Evolutionary conservation across 2,329 filamentous ascomycete species (phyloP).

Genomic region (Aspergillus unguis): DNA sequence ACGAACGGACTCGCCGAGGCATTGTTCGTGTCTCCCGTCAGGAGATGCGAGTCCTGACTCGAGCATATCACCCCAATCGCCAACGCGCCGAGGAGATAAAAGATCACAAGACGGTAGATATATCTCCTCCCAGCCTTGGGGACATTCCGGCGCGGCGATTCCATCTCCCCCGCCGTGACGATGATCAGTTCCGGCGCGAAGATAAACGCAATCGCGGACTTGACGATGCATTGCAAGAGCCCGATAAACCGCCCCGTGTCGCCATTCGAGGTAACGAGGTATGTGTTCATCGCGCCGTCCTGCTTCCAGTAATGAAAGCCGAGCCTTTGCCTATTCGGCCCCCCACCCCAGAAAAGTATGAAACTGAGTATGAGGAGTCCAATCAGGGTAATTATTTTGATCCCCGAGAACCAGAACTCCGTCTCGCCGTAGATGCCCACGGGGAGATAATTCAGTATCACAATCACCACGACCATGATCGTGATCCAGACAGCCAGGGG

Average conservation of each 20-base stretch:
- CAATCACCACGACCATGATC: slow-evolving; percentile 58
- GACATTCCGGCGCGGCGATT: slow-evolving; percentile 56
- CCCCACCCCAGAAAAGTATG: slow-evolving; percentile 57
- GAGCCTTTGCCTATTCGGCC: slow-evolving; percentile 49
- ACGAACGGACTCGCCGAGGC: slow-evolving; percentile 51
- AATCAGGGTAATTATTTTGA: slow-evolving; percentile 52
- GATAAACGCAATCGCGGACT: slow-evolving; percentile 54
- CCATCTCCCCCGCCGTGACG: slow-evolving; percentile 58
- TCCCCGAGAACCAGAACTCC: slow-evolving; percentile 53
- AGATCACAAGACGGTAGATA: slow-evolving; percentile 60
- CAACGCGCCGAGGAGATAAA: slow-evolving; percentile 57
- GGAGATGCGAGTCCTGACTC: slow-evolving; percentile 51
- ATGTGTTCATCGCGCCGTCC: slow-evolving; percentile 49
- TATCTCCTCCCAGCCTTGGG: slow-evolving; percentile 58
- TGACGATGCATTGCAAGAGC: slow-evolving; percentile 50
- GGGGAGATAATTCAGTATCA: slow-evolving; percentile 47
- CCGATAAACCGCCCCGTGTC: slow-evolving; percentile 52
- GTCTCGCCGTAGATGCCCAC: slow-evolving; percentile 53
- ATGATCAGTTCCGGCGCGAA: slow-evolving; percentile 56
- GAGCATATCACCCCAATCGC: slow-evolving; percentile 61
- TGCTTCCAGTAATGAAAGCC: slow-evolving; percentile 53
- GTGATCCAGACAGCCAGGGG: slow-evolving; percentile 51
- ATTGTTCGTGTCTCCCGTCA: slow-evolving; percentile 48
- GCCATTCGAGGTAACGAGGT: slow-evolving; percentile 40
- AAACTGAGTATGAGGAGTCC: slow-evolving; percentile 53